Evolutionary conservation across 345 rosid genomes (phyloP), one percentile per base, ranked within the genome.

Genomic region (Pistacia vera): DNA sequence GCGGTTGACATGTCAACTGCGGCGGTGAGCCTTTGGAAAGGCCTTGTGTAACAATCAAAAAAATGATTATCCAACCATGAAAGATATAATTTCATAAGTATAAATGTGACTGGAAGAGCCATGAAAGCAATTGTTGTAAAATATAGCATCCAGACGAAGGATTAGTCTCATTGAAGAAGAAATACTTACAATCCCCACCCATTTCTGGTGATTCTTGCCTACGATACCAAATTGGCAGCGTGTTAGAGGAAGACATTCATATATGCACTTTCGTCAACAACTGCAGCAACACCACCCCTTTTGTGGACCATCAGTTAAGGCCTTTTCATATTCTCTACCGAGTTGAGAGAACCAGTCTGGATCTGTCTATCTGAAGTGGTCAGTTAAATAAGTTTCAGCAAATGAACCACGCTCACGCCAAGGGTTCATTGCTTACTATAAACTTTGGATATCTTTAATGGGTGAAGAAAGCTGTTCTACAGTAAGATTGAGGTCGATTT

Each of bases 1-100:
- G 79, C 79, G 8, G 59, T 66, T 6, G 79, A 71, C 73, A 80
- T 56, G 72, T 80, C 83, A 36, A 64, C 66, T 8, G 79, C 77
- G 3, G 25, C 1, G 76, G 76, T 0, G 79, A 80, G 63, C 77
- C 72, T 72, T 71, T 48, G 49, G 75, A 70, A 75, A 75, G 0
- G 83, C 83, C 79, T 75, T 28, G 38, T 65, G 6, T 6, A 56
- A 20, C 2, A 70, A 49, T 35, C 62, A 70, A 4, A 41, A 38
- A 41, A 41, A 41, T 5, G 6, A 41, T 41, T 41, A 5, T 41
- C 7, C 5, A 8, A 41, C 44, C 6, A 41, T 3, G 6, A 41
- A 41, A 5, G 5, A 41, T 41, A 25, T 25, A 25, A 25, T 25
- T 25, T 25, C 25, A 25, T 25, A 25, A 25, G 25, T 25, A 25